phyloP scores from a whole-genome alignment of 139 green algal species.

The Coelastrella sp. region DNA sequence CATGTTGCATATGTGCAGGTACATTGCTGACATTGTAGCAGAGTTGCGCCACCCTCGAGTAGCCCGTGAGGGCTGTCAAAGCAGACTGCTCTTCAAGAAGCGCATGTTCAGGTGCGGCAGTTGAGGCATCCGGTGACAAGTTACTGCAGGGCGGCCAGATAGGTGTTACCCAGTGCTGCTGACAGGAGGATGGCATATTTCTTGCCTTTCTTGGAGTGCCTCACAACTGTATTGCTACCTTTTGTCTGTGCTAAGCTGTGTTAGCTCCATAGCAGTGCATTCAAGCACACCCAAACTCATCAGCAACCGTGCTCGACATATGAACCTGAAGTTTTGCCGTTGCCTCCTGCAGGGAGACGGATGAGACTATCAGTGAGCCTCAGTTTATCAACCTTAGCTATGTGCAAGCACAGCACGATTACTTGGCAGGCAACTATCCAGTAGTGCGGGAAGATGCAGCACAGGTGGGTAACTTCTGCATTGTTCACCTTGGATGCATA shows the following conservation, averaged over 20 bases:
- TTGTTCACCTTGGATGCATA: background rate
- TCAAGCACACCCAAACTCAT: no score
- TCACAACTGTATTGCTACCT: no score
- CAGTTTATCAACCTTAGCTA: constrained; percentile 97
- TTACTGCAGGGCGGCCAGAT: no score
- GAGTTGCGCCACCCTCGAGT: constrained; percentile 79
- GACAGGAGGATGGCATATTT: no score
- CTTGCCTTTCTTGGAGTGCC: no score
- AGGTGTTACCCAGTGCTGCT: no score
- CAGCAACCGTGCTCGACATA: no score
- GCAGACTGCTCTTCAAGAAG: constrained; percentile 97
- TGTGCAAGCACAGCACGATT: constrained; percentile 93
- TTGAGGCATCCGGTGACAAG: no score
- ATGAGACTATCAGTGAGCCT: constrained; percentile 95
- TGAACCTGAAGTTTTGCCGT: no score
- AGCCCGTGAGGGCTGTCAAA: constrained; percentile 59
- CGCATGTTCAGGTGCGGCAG: constrained; percentile 84
- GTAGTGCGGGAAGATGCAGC: constrained; percentile 94
- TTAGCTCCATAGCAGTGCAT: no score
- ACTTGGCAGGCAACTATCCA: constrained; percentile 95
- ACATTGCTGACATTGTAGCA: constrained; percentile 86
- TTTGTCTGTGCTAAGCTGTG: no score
- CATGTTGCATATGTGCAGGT: constrained; percentile 62
- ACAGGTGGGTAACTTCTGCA: constrained; percentile 31
- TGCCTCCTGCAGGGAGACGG: constrained; percentile 91